phyloP scores from a whole-genome alignment of 2,329 filamentous ascomycete species.

The Epichloe glyceriae region DNA sequence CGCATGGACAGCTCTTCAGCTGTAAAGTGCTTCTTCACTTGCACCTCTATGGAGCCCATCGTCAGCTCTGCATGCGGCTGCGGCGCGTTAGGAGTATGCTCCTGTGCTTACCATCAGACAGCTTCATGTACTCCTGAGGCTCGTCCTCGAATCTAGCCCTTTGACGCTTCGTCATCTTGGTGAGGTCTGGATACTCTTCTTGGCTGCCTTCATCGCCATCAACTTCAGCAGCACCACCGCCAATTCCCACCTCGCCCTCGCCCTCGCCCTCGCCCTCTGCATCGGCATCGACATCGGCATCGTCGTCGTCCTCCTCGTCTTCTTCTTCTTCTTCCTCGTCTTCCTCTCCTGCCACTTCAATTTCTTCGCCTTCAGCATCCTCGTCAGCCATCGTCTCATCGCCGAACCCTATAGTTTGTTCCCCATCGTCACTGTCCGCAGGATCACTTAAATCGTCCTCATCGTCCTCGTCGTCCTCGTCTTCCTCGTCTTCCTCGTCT shows the following conservation, averaged over 20 bases:
- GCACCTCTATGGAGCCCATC: constrained; percentile 37
- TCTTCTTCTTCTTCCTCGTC: constrained; percentile 29
- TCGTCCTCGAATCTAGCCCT: constrained; percentile 45
- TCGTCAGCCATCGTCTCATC: constrained; percentile 34
- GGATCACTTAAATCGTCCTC: constrained; percentile 44
- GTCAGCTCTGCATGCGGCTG: background rate
- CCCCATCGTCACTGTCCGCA: constrained; percentile 33
- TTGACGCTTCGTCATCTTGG: constrained; percentile 49
- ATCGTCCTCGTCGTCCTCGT: constrained; percentile 39
- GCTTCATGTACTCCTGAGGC: constrained; percentile 42
- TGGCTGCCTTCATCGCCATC: constrained; percentile 34
- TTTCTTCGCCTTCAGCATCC: constrained; percentile 35
- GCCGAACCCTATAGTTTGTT: constrained; percentile 25
- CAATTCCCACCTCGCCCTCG: constrained; percentile 26
- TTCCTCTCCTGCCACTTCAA: constrained; percentile 28
- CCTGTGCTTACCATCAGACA: constrained; percentile 40
- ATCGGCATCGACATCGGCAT: constrained; percentile 26
- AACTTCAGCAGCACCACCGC: constrained; percentile 21
- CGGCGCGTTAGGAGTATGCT: background rate
- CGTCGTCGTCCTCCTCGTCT: constrained; percentile 24
- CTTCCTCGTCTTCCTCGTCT: constrained; percentile 33
- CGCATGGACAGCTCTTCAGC: constrained; percentile 50
- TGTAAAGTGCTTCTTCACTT: constrained; percentile 49
- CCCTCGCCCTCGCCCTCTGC: constrained; percentile 17
- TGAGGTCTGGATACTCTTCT: constrained; percentile 38